Evolutionary conservation across 2,329 filamentous ascomycete genomes (phyloP).

Genomic region (Aspergillus sp.): DNA sequence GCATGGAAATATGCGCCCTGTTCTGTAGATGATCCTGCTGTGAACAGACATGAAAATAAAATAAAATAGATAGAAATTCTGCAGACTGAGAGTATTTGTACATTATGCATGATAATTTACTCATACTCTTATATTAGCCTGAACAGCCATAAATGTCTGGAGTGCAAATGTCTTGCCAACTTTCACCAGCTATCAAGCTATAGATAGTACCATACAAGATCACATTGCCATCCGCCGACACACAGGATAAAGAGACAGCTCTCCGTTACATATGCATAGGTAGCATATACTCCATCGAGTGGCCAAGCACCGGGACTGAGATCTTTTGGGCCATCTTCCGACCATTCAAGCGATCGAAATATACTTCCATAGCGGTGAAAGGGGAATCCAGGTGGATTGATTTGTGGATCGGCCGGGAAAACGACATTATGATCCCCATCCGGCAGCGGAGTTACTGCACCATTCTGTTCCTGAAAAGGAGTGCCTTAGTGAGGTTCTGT

Average conservation of each 20-base stretch:
- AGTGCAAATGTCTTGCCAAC: slow-evolving; percentile 4
- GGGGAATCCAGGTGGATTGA: slow-evolving; percentile 5
- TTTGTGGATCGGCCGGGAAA: slow-evolving; percentile 5
- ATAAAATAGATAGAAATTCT: too few relatives aligned
- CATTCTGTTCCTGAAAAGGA: slow-evolving; percentile 9
- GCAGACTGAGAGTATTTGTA: too few relatives aligned
- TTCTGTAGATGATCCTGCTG: too few relatives aligned
- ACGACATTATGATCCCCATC: slow-evolving; percentile 9
- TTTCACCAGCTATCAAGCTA: slow-evolving; percentile 6
- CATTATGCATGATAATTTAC: too few relatives aligned
- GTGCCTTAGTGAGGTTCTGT: slow-evolving; percentile 2
- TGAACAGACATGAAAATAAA: too few relatives aligned
- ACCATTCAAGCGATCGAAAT: slow-evolving; percentile 9
- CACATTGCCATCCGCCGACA: slow-evolving; percentile 8
- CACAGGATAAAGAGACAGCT: slow-evolving; percentile 7
- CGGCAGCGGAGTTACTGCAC: slow-evolving; percentile 8
- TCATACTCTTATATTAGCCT: too few relatives aligned
- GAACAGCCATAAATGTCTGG: too few relatives aligned
- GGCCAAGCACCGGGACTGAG: slow-evolving; percentile 8
- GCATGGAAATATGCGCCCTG: too few relatives aligned
- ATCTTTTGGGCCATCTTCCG: slow-evolving; percentile 6
- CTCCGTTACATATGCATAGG: slow-evolving; percentile 4
- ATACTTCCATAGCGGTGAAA: slow-evolving; percentile 8
- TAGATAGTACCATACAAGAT: slow-evolving; percentile 8
- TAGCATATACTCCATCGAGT: slow-evolving; percentile 8